Base-by-base conservation (phyloP, 257 asterid genomes). In the Ilex asprella region DNA sequence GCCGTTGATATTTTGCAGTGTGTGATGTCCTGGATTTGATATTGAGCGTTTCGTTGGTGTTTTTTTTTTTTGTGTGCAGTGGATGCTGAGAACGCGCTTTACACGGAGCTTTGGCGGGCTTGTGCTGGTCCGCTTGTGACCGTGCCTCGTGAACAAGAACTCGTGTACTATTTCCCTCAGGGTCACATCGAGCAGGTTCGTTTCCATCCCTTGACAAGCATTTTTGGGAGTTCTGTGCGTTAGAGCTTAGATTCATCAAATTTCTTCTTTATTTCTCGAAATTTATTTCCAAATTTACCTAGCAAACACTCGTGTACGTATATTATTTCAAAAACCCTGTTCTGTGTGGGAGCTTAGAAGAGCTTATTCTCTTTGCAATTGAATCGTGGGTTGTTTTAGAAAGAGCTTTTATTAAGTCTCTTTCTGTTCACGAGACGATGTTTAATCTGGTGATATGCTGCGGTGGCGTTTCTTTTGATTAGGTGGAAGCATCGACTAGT, bases 401-500 rank as follows among this genome's bases (percentile, higher is more conserved):
- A 21, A 21, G 27, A 1, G 27, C 27, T 21, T 21, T 21, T 21
- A 21, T 21, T 21, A 21, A 21, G 27, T 21, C 27, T 21, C 16
- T 46, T 13, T 12, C 12, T 59, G 0, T 43, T 16, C 9, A 1
- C 44, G 1, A 35, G 41, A 35, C 2, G 5, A 35, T 35, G 41
- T 35, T 4, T 35, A 35, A 3, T 35, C 41, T 35, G 41, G 7
- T 35, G 41, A 35, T 35, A 35, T 3, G 8, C 41, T 4, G 8
- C 41, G 0, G 8, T 35, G 68, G 63, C 41, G 39, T 60, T 64
- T 65, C 44, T 63, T 71, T 52, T 58, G 60, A 15, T 43, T 68
- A 92, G 99, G 99, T 92, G 70, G 99, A 84, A 79, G 99, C 95
- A 44, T 92, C 97, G 16, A 92, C 99, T 41, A 86, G 86, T 89